phyloP scores from a whole-genome alignment of 192 early-diverging fungal species.

The Radiomyces spectabilis region DNA sequence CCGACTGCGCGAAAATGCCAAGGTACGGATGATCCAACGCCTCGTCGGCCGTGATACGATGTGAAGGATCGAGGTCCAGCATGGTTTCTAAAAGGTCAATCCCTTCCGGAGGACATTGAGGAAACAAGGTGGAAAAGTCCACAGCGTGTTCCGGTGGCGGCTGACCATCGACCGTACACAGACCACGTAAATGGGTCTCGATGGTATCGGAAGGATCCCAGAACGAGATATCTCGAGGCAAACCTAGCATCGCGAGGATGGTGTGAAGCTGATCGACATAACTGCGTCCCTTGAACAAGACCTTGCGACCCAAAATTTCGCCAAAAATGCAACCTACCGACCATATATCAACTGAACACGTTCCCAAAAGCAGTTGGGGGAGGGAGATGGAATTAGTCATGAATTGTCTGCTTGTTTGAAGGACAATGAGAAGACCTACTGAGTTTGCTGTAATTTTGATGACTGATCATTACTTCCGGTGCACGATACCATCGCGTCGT shows the following conservation, averaged over 20 bases:
- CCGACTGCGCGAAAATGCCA: neutral
- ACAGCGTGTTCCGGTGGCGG: neutral
- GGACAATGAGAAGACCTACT: constrained; percentile 40
- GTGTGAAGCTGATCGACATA: constrained; percentile 91
- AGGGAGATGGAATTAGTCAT: neutral
- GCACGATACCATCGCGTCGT: constrained; percentile 93
- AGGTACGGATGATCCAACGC: constrained; percentile 91
- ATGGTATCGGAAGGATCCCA: neutral
- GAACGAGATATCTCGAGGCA: constrained; percentile 53
- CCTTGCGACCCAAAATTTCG: constrained; percentile 76
- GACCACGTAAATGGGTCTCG: constrained; percentile 59
- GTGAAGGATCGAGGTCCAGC: constrained; percentile 79
- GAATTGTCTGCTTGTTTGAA: too few species aligned
- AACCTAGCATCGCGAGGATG: constrained; percentile 80
- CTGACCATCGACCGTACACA: constrained; percentile 58
- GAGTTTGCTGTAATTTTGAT: constrained; percentile 87
- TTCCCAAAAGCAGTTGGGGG: neutral
- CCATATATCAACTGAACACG: constrained; percentile 71
- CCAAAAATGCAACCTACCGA: constrained; percentile 93
- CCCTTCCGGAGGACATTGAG: neutral
- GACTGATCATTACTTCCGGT: constrained; percentile 89
- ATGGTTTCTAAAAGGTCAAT: constrained; percentile 87
- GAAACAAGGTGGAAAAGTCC: neutral
- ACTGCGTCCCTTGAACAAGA: constrained; percentile 86
- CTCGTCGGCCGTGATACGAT: constrained; percentile 86